Percentiles rank a stretch among this genome's conserved stretches.
Evolutionary conservation across 2,329 filamentous ascomycete species (phyloP).

Genomic region (Ophiostoma australiae): DNA sequence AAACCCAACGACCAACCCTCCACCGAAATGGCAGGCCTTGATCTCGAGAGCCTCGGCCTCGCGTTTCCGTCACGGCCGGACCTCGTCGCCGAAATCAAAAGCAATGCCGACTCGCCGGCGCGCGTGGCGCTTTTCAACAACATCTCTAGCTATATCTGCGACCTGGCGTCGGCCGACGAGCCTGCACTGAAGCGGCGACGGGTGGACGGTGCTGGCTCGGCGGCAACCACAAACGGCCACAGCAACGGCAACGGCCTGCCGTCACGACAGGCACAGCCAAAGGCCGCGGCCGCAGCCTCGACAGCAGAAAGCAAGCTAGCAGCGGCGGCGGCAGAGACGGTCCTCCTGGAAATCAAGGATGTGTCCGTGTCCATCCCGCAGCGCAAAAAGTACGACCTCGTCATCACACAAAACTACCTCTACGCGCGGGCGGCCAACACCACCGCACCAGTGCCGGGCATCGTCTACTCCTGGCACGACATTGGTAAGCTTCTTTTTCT

Average conservation of each 20-base stretch:
- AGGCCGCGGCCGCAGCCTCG: background rate
- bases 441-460: conserved; percentile 47
- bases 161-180: conserved; percentile 37
- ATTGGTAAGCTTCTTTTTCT: conserved; percentile 38
- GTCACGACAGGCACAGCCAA: conserved; percentile 18
- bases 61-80: conserved; percentile 55
- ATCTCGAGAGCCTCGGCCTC: conserved; percentile 31
- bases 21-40: conserved; percentile 4
- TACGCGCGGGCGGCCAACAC: conserved; percentile 53
- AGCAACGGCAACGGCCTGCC: conserved; percentile 23
- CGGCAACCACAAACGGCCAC: conserved; percentile 25
- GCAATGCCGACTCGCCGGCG: conserved; percentile 50
- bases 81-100: conserved; percentile 50
- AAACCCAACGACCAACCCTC: background rate
- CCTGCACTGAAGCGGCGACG: conserved; percentile 48
- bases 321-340: conserved; percentile 40
- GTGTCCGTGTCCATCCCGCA: conserved; percentile 63
- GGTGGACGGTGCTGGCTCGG: conserved; percentile 38
- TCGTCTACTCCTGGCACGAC: conserved; percentile 56
- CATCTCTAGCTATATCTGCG: conserved; percentile 48
- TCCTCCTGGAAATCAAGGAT: conserved; percentile 59
- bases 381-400: conserved; percentile 63
- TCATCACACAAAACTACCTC: conserved; percentile 55
- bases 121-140: conserved; percentile 52
- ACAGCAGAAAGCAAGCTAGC: conserved; percentile 26